These are phyloP conservation scores for Begonia peltatifolia DNA, from an alignment of 306 rosid genomes.

Conservation along the genomic window DNA sequence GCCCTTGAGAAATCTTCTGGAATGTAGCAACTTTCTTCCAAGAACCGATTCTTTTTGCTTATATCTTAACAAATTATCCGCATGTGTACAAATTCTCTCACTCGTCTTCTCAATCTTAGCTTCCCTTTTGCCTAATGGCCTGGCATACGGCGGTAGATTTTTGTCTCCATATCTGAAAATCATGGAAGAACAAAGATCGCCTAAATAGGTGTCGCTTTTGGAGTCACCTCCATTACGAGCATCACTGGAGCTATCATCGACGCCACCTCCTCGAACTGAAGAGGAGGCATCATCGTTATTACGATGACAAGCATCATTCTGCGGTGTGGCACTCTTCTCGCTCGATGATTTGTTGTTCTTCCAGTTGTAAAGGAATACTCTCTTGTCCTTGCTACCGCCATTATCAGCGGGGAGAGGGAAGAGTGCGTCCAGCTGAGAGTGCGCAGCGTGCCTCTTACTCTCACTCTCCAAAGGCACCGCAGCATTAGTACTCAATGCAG, in stretches of 20 bases:
- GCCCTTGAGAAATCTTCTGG: conserved; percentile 30
- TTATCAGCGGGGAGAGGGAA: conserved; percentile 1
- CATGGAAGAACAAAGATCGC: conserved; percentile 34
- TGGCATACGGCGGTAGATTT: conserved; percentile 26
- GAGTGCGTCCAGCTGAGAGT: conserved; percentile 14
- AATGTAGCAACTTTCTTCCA: conserved; percentile 23
- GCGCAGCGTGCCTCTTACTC: conserved; percentile 12
- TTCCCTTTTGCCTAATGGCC: conserved; percentile 19
- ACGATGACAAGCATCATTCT: conserved; percentile 15
- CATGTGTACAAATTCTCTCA: conserved; percentile 32
- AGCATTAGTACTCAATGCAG: conserved; percentile 9
- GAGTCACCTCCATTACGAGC: conserved; percentile 46
- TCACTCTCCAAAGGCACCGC: conserved; percentile 15
- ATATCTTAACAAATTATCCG: conserved; percentile 32
- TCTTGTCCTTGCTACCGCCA: conserved; percentile 25
- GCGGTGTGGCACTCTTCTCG: conserved; percentile 20
- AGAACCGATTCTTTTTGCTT: conserved; percentile 24
- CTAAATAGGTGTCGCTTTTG: conserved; percentile 39
- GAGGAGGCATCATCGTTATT: conserved; percentile 30
- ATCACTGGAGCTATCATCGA: conserved; percentile 58
- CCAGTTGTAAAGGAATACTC: conserved; percentile 76
- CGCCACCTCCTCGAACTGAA: conserved; percentile 30
- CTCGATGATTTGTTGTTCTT: conserved; percentile 46
- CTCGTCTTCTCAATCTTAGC: conserved; percentile 27
- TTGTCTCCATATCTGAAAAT: conserved; percentile 32